Conservation (phyloP, 2,329 filamentous ascomycete species). For the Helotiales sp. region DNA sequence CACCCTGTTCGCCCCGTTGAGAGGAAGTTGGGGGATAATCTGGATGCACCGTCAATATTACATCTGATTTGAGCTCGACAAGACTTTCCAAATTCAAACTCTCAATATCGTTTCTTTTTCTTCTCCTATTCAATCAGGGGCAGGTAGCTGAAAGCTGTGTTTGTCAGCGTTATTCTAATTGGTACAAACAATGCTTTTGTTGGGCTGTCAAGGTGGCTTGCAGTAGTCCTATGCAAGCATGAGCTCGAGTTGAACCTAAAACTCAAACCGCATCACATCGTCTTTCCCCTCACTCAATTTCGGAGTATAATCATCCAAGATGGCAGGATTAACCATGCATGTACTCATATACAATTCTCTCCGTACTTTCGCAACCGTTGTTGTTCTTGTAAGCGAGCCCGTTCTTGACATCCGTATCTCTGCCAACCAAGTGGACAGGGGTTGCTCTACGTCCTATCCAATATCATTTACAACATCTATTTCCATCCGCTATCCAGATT, state of each 20-base stretch:
- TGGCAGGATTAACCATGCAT: neutral
- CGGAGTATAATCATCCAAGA: neutral
- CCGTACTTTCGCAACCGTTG: neutral
- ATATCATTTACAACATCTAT: neutral
- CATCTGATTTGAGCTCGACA: too few species aligned
- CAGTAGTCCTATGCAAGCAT: conserved; percentile 4
- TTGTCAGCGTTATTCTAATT: neutral
- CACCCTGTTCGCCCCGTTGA: too few species aligned
- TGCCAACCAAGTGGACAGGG: neutral
- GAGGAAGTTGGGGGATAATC: too few species aligned
- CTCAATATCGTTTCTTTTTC: too few species aligned
- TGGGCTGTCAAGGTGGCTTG: too few species aligned
- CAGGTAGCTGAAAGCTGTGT: too few species aligned
- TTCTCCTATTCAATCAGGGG: too few species aligned
- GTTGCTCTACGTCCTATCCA: neutral
- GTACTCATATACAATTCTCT: neutral
- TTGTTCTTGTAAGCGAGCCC: neutral
- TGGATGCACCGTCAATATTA: too few species aligned
- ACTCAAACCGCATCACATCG: neutral
- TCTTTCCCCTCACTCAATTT: neutral
- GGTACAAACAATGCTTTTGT: too few species aligned
- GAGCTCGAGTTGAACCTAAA: neutral
- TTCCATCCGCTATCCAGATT: neutral
- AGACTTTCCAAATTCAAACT: too few species aligned
- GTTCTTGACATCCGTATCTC: neutral